Conservation (phyloP, 306 rosid species). For the Senna siamea region DNA sequence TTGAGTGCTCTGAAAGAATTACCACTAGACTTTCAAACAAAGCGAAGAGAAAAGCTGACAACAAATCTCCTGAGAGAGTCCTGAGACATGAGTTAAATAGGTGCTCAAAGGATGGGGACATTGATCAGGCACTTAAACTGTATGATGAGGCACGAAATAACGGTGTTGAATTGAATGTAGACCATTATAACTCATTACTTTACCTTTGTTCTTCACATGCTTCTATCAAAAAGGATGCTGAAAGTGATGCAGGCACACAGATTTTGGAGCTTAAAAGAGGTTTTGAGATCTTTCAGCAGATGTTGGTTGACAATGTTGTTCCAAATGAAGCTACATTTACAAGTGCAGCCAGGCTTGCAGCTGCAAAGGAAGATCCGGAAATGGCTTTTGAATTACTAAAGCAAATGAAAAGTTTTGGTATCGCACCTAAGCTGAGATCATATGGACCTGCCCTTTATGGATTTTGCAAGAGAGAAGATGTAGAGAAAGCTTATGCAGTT, state of each 20-base stretch:
- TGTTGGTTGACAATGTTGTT: constrained; percentile 58
- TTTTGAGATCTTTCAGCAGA: constrained; percentile 75
- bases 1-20: constrained; percentile 28
- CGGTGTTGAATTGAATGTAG: constrained; percentile 45
- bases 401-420: constrained; percentile 65
- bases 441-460: constrained; percentile 86
- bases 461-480: constrained; percentile 73
- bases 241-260: constrained; percentile 1
- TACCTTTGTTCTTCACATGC: constrained; percentile 62
- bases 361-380: constrained; percentile 71
- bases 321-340: constrained; percentile 89
- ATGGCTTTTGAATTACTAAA: constrained; percentile 83
- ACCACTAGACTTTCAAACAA: constrained; percentile 37
- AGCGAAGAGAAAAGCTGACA: constrained; percentile 49
- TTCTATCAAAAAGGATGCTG: constrained; percentile 32
- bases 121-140: constrained; percentile 66
- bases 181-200: constrained; percentile 68
- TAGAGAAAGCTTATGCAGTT: constrained; percentile 74
- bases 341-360: constrained; percentile 78
- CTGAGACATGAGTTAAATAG: constrained; percentile 48
- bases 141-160: constrained; percentile 69
- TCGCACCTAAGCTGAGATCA: constrained; percentile 75
- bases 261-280: constrained; percentile 60
- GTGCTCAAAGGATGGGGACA: constrained; percentile 63
- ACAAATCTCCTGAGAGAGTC: constrained; percentile 60